Evolutionary conservation across 768 basidiomycete species (phyloP), one percentile per base, ranked within the genome.

Genomic region (Amylocystis lapponica): DNA sequence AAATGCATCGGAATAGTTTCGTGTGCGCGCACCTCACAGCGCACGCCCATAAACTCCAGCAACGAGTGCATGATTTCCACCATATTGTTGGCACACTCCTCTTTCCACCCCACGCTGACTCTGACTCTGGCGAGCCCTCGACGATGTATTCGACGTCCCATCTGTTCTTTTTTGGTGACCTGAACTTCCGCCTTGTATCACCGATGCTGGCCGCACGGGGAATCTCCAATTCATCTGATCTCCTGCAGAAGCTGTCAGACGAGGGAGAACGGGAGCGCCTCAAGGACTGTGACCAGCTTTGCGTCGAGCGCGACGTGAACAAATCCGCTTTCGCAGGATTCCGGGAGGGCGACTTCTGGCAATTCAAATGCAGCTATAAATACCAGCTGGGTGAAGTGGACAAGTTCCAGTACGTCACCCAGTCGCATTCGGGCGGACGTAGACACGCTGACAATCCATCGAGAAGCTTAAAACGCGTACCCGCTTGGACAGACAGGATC

Each of bases 401-500:
- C 56, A 78, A 79, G 50, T 96, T 91, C 65, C 80, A 74, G 86
- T 88, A 46, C 19, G 76, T 60, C 0, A 25, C 39, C 7, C n/a
- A 21, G 21, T 38, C 21, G 6, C 14, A 19, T 27, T 30, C 3
- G 14, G 25, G 16, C 51, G 46, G 42, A 39, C 46, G 11, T n/a
- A n/a, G 14, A 27, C 36, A 35, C 14, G 39, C 30, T 36, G 34
- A 35, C 25, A 12, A 4, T 32, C 35, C 17, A 21, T 19, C 50
- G 19, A n/a, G n/a, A 36, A 87, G 86, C 56, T 59, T 63, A 10
- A 84, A 78, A 56, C 81, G 95, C 9, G 73, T 70, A 2, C 94
- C 95, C 0, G 80, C 92, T 17, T 98, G 91, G 87, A 96, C 93
- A 22, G 95, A 98, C 63, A 76, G 95, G 34, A 76, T 98, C 33